Evolutionary conservation across 1,284 basidiomycete species (phyloP), one percentile per base, ranked within the genome.

Genomic region (Serendipita sp.): DNA sequence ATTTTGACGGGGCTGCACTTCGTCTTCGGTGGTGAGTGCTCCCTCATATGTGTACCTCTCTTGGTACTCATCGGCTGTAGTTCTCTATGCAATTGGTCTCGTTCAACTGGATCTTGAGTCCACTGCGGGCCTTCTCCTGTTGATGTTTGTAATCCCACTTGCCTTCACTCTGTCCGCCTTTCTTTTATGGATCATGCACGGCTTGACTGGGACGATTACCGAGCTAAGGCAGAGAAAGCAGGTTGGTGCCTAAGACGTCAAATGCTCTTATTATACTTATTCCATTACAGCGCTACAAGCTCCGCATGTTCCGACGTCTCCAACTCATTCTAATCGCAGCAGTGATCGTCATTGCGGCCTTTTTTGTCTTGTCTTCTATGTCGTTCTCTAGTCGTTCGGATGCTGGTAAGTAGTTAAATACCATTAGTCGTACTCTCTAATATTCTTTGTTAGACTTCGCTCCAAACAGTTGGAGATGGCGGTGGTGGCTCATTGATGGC

Each of bases 401-500:
- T 5, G 91, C 96, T 81, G 89, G 90, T 89, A 61, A 38, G 74
- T 68, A 22, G 13, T 8, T 34, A 60, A 29, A 60, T 60, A 29
- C 30, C 17, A 8, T n/a, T 17, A 5, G 8, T 45, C 50, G 17
- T 41, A 13, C 15, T 2, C 8, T 10, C 29, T 15, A 44, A 44
- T 42, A 63, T 3, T 49, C n/a, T 8, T 58, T 26, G 32, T 32
- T 22, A 92, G 91, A 95, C 71, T 98, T 95, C 70, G 88, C 91
- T 4, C 89, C 94, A 1, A 86, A 87, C 66, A 90, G 91, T n/a
- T 99, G 95, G 95, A 82, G 82, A 67, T 82, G 84, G 62, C 84
- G 94, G 61, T 99, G 96, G 96, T 92, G 93, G 82, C 76, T 99
- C 13, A 80, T 99, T 49, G 96, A 99, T 69, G 96, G 93, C n/a